Conservation (phyloP, 208 protist species). For the Lotmaria passim region DNA sequence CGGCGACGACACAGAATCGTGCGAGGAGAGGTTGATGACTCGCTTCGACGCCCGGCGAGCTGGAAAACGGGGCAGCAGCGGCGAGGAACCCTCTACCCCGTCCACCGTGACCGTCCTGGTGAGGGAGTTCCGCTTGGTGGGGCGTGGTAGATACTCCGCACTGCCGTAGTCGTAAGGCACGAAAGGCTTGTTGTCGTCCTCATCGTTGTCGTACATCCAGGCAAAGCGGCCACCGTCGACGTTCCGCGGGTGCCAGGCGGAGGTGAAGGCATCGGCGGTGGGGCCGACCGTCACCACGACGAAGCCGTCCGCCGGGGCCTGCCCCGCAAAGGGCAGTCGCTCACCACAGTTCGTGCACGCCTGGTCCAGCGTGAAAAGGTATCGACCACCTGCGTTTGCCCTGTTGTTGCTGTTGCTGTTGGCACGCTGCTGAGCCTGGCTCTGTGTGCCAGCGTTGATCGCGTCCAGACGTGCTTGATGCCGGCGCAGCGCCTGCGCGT, state of each 20-base stretch:
- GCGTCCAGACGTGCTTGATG: conserved; percentile 1
- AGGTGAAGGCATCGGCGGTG: conserved; percentile 16
- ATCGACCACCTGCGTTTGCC: conserved; percentile 6
- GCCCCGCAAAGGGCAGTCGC: conserved; percentile 30
- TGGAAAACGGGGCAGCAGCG: background rate
- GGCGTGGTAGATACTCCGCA: conserved; percentile 14
- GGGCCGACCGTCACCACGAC: conserved; percentile 31
- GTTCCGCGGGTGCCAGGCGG: conserved; percentile 11
- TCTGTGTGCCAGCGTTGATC: background rate
- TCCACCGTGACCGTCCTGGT: background rate
- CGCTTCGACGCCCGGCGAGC: background rate
- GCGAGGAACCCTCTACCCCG: background rate
- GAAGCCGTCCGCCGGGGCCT: conserved; percentile 29
- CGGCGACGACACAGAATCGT: background rate
- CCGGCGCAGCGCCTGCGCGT: conserved; percentile 10
- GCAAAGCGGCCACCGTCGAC: background rate
- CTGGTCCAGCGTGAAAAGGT: conserved; percentile 32
- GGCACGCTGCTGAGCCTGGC: background rate
- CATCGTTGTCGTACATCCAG: conserved; percentile 8
- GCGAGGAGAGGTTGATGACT: background rate
- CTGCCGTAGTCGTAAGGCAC: conserved; percentile 25
- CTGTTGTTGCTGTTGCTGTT: background rate
- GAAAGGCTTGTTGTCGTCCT: conserved; percentile 18
- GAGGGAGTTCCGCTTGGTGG: background rate
- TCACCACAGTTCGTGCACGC: conserved; percentile 11